Evolutionary conservation across 306 rosid species (phyloP), one percentile per base, ranked within the genome.

Genomic region (Cyamopsis tetragonoloba): DNA sequence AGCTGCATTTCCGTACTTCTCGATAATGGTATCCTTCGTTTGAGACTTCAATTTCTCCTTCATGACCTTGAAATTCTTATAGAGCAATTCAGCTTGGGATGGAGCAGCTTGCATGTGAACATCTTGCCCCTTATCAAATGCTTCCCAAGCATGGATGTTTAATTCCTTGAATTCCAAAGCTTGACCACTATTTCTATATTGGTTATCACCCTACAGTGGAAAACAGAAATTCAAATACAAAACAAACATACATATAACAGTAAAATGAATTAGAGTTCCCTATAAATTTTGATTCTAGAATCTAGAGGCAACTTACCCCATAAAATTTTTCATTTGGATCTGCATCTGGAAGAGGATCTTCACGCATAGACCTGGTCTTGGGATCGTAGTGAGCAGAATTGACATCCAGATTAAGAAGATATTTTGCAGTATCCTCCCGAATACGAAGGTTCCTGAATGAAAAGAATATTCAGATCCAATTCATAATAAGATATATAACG

Each of bases 331-430:
- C 92, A 73, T 87, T 82, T 28, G 90, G 85, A 76, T 87, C 88
- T 13, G 95, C 95, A 70, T 84, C 86, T 11, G 89, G 89, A 66
- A 86, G 84, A 75, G 87, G 93, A 78, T 84, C 89, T 27, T 82
- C 89, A 35, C 89, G 86, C 93, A 84, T 87, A 27, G 93, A 87
- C 68, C 79, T 79, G 5, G 87, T 84, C 66, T 70, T 70, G 37
- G 75, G 75, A 30, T 70, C 75, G 20, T 70, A 70, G 14, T 70
- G 75, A 27, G 75, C 56, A 28, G 75, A 70, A 42, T 70, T 56
- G 57, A 56, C 66, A 42, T 70, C 75, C n/a, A 70, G 75, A 57
- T 70, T 70, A 32, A 70, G 75, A 70, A 70, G 75, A 70, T 70
- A 70, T 56, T 70, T 70, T 56, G 75, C 75, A 30, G 66, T 70